Evolutionary conservation across 176 grass and related monocot species (phyloP).

Genomic region (Zea mays): Zm-B73-REFERENCE-NAM-5.0 NC_050096.1:237610501-237611000

Average conservation of each 20-base stretch:
- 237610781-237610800: constrained; percentile 27
- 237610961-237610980: too few relatives aligned
- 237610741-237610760: constrained; percentile 35
- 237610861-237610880: too few relatives aligned
- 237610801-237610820: constrained; percentile 25
- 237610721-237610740: constrained; percentile 32
- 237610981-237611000: too few relatives aligned
- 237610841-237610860: too few relatives aligned
- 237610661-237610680: constrained; percentile 52
- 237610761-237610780: constrained; percentile 19
- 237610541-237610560: constrained; percentile 66
- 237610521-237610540: constrained; percentile 52
- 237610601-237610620: constrained; percentile 43
- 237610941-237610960: too few relatives aligned
- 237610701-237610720: constrained; percentile 38
- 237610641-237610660: constrained; percentile 53
- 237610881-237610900: too few relatives aligned
- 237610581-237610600: constrained; percentile 58
- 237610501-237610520: constrained; percentile 58
- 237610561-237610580: constrained; percentile 50
- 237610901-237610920: too few relatives aligned
- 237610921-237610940: too few relatives aligned
- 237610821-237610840: too few relatives aligned
- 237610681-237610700: constrained; percentile 45
- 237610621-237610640: constrained; percentile 36